Evolutionary conservation across 805 yeast genomes (phyloP).

Genomic region (Candida khao-thaluensis): DNA sequence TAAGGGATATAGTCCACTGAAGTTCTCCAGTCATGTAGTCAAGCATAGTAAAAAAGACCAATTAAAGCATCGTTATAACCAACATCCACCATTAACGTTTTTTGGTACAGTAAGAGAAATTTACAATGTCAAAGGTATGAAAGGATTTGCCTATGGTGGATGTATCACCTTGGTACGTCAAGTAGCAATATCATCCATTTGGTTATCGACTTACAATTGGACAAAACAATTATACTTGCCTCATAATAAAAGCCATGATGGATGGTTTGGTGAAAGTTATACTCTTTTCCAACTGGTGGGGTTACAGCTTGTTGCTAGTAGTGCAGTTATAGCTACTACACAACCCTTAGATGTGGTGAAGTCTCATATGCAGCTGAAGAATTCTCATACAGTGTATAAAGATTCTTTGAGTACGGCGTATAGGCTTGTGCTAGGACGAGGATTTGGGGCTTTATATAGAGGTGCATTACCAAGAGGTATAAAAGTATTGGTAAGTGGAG

Average conservation of each 20-base stretch:
- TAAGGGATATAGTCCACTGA: constrained; percentile 22
- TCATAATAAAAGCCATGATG: constrained; percentile 32
- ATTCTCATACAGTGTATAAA: constrained; percentile 55
- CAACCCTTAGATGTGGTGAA: constrained; percentile 90
- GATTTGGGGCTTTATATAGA: constrained; percentile 30
- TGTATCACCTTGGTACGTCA: constrained; percentile 82
- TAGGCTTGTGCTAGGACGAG: constrained; percentile 30
- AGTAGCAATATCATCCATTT: constrained; percentile 70
- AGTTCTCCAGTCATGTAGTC: constrained; percentile 20
- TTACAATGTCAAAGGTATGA: constrained; percentile 65
- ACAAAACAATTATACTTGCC: constrained; percentile 71
- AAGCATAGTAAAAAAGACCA: constrained; percentile 20
- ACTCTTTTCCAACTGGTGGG: constrained; percentile 48
- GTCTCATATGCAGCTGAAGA: constrained; percentile 80
- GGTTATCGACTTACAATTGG: constrained; percentile 80
- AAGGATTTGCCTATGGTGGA: constrained; percentile 82
- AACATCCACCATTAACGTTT: constrained; percentile 54
- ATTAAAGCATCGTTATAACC: constrained; percentile 38
- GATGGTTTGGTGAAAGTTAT: constrained; percentile 47
- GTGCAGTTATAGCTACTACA: constrained; percentile 71
- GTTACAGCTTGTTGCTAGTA: constrained; percentile 55
- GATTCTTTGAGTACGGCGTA: constrained; percentile 56
- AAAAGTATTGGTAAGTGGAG: constrained; percentile 42
- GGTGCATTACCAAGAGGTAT: constrained; percentile 42
- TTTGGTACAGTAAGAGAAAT: constrained; percentile 60